These are phyloP conservation scores for Periconia sp. DNA, from an alignment of 2,329 filamentous ascomycete species.

Conservation along the genomic window DNA sequence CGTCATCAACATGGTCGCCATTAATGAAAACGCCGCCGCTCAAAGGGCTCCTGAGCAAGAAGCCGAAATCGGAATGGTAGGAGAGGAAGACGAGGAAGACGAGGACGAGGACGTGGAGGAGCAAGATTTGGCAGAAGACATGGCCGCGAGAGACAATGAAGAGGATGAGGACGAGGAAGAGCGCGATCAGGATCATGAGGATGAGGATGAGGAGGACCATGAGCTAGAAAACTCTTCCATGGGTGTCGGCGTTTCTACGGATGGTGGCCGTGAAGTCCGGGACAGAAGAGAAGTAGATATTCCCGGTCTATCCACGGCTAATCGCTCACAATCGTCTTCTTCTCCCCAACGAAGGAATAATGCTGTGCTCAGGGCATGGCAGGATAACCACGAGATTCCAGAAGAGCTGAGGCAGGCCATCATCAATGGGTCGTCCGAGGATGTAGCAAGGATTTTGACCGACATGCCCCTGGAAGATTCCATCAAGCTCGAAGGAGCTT, in stretches of 20 bases:
- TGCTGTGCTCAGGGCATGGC: slow-evolving; percentile 17
- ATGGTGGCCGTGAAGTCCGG: background rate
- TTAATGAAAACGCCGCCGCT: slow-evolving; percentile 34
- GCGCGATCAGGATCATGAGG: slow-evolving; percentile 8
- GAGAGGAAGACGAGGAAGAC: slow-evolving; percentile 25
- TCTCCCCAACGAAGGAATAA: slow-evolving; percentile 16
- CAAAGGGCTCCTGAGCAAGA: slow-evolving; percentile 10
- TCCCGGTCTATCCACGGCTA: background rate
- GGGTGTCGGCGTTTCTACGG: background rate
- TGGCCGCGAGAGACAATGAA: slow-evolving; percentile 14
- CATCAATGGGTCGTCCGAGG: slow-evolving; percentile 12
- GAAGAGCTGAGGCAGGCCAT: slow-evolving; percentile 19
- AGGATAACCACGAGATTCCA: slow-evolving; percentile 19
- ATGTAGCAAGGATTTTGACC: slow-evolving; percentile 11
- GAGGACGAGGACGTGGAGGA: slow-evolving; percentile 7
- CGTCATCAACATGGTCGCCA: slow-evolving; percentile 72
- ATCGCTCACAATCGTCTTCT: slow-evolving; percentile 16
- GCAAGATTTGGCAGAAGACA: slow-evolving; percentile 22
- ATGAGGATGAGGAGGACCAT: slow-evolving; percentile 9
- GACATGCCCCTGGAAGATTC: slow-evolving; percentile 14
- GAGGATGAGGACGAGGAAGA: slow-evolving; percentile 9
- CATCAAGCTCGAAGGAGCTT: slow-evolving; percentile 6
- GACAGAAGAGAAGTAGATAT: background rate
- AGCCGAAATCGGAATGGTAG: slow-evolving; percentile 13
- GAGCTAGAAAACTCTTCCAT: background rate